Evolutionary conservation across 1,284 basidiomycete species (phyloP).

Genomic region (Ceratobasidium papillatum): DNA sequence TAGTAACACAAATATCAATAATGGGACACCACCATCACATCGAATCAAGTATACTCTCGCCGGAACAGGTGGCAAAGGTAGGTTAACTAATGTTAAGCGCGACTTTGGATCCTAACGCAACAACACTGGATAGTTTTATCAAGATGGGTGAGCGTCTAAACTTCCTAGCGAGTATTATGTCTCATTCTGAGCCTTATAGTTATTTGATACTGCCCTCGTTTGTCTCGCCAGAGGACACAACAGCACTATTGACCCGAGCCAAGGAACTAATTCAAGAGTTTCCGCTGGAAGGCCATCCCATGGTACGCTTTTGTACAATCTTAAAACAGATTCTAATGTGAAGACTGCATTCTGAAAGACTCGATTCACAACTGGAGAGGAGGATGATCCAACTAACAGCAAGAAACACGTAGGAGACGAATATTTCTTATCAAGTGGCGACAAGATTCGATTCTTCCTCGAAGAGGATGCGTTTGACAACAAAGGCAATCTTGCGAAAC

Average conservation of each 20-base stretch:
- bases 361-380: conserved; percentile 82
- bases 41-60: conserved; percentile 1
- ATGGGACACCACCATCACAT: conserved; percentile 3
- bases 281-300: conserved; percentile 78
- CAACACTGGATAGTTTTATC: conserved; percentile 56
- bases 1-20: not conserved
- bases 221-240: conserved; percentile 65
- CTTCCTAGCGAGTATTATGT: conserved; percentile 41
- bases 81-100: conserved; percentile 33
- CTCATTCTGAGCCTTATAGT: conserved; percentile 57
- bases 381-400: conserved; percentile 51
- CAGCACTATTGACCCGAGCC: conserved; percentile 72
- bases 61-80: conserved; percentile 63
- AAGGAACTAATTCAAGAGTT: conserved; percentile 81
- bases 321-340: not conserved
- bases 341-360: conserved; percentile 62
- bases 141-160: conserved; percentile 56
- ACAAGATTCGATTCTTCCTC: conserved; percentile 91
- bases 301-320: conserved; percentile 58
- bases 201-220: conserved; percentile 85
- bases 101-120: not conserved
- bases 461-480: conserved; percentile 80
- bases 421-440: conserved; percentile 90
- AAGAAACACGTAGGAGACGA: conserved; percentile 80
- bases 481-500: conserved; percentile 72